Conservation (phyloP, 345 rosid species). For the Hypericum androsaemum region DNA sequence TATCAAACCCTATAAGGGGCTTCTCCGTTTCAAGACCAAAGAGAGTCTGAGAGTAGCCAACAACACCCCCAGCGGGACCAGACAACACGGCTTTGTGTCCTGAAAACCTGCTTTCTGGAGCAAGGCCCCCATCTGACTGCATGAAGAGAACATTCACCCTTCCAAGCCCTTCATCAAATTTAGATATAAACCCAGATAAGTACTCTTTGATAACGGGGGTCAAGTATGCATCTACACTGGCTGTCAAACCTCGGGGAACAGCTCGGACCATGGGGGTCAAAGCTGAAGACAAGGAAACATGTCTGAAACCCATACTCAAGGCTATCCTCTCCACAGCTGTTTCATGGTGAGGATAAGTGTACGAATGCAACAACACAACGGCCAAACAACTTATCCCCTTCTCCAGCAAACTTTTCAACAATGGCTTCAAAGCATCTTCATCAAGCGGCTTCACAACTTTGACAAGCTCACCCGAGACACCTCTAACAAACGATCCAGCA, state of each 20-base stretch:
- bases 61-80: constrained; percentile 99
- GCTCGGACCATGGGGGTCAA: constrained; percentile 96
- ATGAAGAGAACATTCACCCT: constrained; percentile 83
- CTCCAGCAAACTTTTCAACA: constrained; percentile 49
- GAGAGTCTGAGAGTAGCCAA: constrained; percentile 90
- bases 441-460: constrained; percentile 64
- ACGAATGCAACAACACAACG: constrained; percentile 85
- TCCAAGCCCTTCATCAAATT: constrained; percentile 62
- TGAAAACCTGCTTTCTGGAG: constrained; percentile 83
- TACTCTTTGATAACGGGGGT: constrained; percentile 92
- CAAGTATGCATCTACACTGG: constrained; percentile 91
- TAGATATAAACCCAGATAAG: constrained; percentile 79
- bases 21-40: constrained; percentile 85
- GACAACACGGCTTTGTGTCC: constrained; percentile 97
- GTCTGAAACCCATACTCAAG: constrained; percentile 64
- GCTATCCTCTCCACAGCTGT: constrained; percentile 75
- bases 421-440: constrained; percentile 47
- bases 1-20: constrained; percentile 93
- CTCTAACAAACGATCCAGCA: constrained; percentile 31
- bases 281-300: constrained; percentile 85
- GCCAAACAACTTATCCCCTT: constrained; percentile 86
- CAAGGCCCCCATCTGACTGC: constrained; percentile 99
- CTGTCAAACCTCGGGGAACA: constrained; percentile 94
- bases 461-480: constrained; percentile 82
- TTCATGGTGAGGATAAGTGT: constrained; percentile 83